These are phyloP conservation scores for Penicillium thymicola DNA, from an alignment of 2,329 filamentous ascomycete genomes.

Conservation along the genomic window DNA sequence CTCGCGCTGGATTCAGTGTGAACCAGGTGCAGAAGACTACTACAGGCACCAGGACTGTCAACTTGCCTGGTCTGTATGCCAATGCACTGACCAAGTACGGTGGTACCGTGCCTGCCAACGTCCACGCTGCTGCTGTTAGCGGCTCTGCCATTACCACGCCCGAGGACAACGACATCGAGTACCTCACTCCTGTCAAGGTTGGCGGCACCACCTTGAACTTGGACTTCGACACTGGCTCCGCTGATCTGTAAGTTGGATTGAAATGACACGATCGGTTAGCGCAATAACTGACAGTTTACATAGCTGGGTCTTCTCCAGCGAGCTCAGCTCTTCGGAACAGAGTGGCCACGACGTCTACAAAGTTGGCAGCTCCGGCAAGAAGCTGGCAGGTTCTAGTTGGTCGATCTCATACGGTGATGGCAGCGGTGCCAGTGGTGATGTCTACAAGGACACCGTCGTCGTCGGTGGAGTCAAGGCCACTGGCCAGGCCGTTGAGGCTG, in stretches of 20 bases:
- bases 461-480: slow-evolving; percentile 60
- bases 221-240: slow-evolving; percentile 68
- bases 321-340: slow-evolving; percentile 51
- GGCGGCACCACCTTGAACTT: slow-evolving; percentile 62
- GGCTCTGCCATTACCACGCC: slow-evolving; percentile 44
- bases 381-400: slow-evolving; percentile 54
- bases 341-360: slow-evolving; percentile 59
- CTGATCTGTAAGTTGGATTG: slow-evolving; percentile 57
- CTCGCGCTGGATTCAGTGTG: slow-evolving; percentile 32
- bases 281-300: slow-evolving; percentile 7
- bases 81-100: slow-evolving; percentile 31
- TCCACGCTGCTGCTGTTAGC: slow-evolving; percentile 32
- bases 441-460: slow-evolving; percentile 63
- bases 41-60: slow-evolving; percentile 22
- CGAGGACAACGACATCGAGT: slow-evolving; percentile 54
- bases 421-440: slow-evolving; percentile 59
- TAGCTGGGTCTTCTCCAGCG: slow-evolving; percentile 65
- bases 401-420: slow-evolving; percentile 64
- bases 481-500: slow-evolving; percentile 64
- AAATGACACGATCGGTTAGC: neutral
- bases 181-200: slow-evolving; percentile 60
- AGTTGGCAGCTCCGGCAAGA: slow-evolving; percentile 47
- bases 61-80: slow-evolving; percentile 31
- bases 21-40: slow-evolving; percentile 27
- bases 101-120: slow-evolving; percentile 26